Evolutionary conservation across 192 early-diverging fungal genomes (phyloP), one percentile per base, ranked within the genome.

Genomic region (Allomyces macrogynus): DNA sequence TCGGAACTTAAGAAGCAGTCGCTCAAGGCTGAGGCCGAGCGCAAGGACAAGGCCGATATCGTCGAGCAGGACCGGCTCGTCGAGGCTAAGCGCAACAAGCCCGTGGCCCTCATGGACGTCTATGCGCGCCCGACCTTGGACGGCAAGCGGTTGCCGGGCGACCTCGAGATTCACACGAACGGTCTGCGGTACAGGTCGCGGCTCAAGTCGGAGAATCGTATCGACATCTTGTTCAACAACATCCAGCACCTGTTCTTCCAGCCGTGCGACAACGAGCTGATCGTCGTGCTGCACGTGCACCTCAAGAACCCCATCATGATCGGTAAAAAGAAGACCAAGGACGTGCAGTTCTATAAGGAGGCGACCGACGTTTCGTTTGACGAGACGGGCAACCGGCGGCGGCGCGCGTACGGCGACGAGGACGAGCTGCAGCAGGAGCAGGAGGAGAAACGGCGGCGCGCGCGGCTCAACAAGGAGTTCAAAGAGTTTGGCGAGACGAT

Each of bases 331-430:
- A 99, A 97, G 75, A 92, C 86, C 10, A 73, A 87, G 80, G 94
- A 99, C 72, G 86, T 99, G 60, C 96, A 99, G 77, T 97, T 99
- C 77, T 97, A 93, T 71, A 86, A 91, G 65, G 94, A 97, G 68
- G 93, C 95, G 3, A 84, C 89, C 3, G 96, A 99, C 65, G 88
- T 88, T 3, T 84, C 84, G 61, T 94, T 89, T 73, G 94, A 99
- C 72, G 96, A 99, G 76, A 99, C 96, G 24, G 93, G 93, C 65
- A 95, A 94, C 70, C 84, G 89, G 27, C 73, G 86, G 66, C 85
- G 90, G 61, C 80, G 80, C 69, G 86, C 87, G 63, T 95, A 97
- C 69, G 94, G 93, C 65, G 96, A 99, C 72, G 96, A 99, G 72
- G 96, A 99, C 77, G 96, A 99, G 74, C 77, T 97, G 67, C 88